Evolutionary conservation across 2,329 filamentous ascomycete genomes (phyloP).

Genomic region (Aureobasidium sp.): DNA sequence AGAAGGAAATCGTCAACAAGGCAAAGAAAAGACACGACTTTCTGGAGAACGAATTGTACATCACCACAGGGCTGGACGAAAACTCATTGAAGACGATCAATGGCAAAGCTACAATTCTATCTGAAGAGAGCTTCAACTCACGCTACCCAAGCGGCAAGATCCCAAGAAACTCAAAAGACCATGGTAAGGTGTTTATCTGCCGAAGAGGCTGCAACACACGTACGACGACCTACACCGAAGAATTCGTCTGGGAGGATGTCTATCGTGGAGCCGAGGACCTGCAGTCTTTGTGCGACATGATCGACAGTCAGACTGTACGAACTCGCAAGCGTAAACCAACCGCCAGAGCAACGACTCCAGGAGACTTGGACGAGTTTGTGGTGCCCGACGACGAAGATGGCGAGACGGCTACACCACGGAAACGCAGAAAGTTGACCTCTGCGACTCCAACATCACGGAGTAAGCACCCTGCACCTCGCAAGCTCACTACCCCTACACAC

Average conservation of each 20-base stretch:
- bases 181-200: constrained; percentile 83
- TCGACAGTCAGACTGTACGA: constrained; percentile 66
- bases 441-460: constrained; percentile 39
- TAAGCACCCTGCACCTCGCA: constrained; percentile 43
- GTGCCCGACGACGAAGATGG: constrained; percentile 33
- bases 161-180: constrained; percentile 63
- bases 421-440: constrained; percentile 42
- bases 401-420: constrained; percentile 40
- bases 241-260: constrained; percentile 86
- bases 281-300: constrained; percentile 55
- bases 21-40: constrained; percentile 76
- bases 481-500: constrained; percentile 56
- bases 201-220: constrained; percentile 81
- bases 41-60: constrained; percentile 78
- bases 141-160: constrained; percentile 69
- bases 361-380: constrained; percentile 41
- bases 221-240: constrained; percentile 83
- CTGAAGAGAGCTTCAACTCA: constrained; percentile 58
- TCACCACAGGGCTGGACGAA: constrained; percentile 78
- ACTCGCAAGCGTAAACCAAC: constrained; percentile 49
- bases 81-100: constrained; percentile 87
- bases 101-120: constrained; percentile 77
- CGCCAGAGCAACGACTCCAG: constrained; percentile 23
- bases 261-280: constrained; percentile 65
- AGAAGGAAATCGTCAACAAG: constrained; percentile 79